Base-by-base conservation (phyloP, 768 basidiomycete species). In the Kwoniella sp. region DNA sequence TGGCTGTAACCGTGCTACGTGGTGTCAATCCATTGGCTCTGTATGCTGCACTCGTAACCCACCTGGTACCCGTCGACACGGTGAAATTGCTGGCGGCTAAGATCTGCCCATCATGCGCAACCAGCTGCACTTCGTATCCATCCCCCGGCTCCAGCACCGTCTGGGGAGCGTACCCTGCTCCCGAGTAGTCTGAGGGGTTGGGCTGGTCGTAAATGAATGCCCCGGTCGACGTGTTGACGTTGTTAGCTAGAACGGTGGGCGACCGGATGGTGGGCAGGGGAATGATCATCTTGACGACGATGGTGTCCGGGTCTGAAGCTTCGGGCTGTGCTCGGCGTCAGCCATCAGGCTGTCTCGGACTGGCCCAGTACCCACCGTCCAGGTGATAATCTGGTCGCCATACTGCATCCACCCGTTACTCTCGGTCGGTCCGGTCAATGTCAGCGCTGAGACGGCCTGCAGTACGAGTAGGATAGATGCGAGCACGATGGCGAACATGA, bases 141-240 rank as follows among this genome's bases (percentile, higher is more conserved):
- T 43, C 41, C 9, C 41, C 41, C 8, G 41, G 41, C 41, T 43
- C 23, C 25, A 43, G 28, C 3, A 43, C 41, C 22, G 41, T 43
- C 3, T 3, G 25, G 8, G 41, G 41, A 3, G 25, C 41, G n/a
- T 43, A 43, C 3, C 41, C 41, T n/a, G 25, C 41, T n/a, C 23
- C 41, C 9, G 15, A n/a, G 41, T 26, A 43, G 28, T 43, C 41
- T 5, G 41, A n/a, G 12, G 41, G 41, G 25, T 26, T n/a, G 5
- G 41, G 41, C n/a, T 43, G 41, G n/a, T 43, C 28, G 25, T 29
- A 43, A 14, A 27, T 43, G 41, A 26, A 43, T n/a, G 41, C 25
- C 6, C 41, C 41, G 11, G 28, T 29, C 5, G 41, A 43, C 4
- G 41, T 43, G 12, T 43, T 29, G 41, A 43, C 41, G 41, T 7